A percentile compares a stretch with the other conserved stretches of the same genome.
phyloP scores from a whole-genome alignment of 345 rosid species.

The Physaria fendleri region DNA sequence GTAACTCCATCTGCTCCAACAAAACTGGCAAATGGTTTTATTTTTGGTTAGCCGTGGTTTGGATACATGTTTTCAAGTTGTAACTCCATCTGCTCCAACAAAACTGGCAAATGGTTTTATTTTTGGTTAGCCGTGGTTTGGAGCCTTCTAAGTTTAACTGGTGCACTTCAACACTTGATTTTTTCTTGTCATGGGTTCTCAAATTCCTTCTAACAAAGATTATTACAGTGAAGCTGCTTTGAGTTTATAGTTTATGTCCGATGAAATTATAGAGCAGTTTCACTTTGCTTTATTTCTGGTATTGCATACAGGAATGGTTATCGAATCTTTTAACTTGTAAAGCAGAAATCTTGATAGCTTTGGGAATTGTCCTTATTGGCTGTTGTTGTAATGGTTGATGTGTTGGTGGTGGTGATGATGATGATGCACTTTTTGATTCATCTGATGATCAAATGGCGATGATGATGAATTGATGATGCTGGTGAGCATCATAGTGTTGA shows the following conservation, averaged over 20 bases:
- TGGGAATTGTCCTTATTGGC: constrained; percentile 18
- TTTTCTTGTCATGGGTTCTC: constrained; percentile 23
- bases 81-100: constrained; percentile 22
- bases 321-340: constrained; percentile 3
- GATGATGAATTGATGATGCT: too few relatives aligned
- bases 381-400: too few relatives aligned
- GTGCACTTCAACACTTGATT: constrained; percentile 23
- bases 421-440: too few relatives aligned
- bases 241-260: not conserved
- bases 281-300: not conserved
- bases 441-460: too few relatives aligned
- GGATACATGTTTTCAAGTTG: constrained; percentile 20
- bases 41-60: constrained; percentile 27
- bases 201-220: constrained; percentile 23
- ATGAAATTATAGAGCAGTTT: constrained; percentile 1
- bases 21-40: constrained; percentile 12
- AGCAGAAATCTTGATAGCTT: not conserved
- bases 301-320: not conserved
- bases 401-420: too few relatives aligned
- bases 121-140: constrained; percentile 29
- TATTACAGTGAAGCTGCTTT: constrained; percentile 2
- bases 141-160: constrained; percentile 28
- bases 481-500: too few relatives aligned
- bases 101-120: constrained; percentile 8
- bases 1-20: constrained; percentile 23